Percentiles rank a stretch among this genome's conserved stretches.
phyloP scores from a whole-genome alignment of 169 alveolate species.

The Sarcocystis neurona region DNA sequence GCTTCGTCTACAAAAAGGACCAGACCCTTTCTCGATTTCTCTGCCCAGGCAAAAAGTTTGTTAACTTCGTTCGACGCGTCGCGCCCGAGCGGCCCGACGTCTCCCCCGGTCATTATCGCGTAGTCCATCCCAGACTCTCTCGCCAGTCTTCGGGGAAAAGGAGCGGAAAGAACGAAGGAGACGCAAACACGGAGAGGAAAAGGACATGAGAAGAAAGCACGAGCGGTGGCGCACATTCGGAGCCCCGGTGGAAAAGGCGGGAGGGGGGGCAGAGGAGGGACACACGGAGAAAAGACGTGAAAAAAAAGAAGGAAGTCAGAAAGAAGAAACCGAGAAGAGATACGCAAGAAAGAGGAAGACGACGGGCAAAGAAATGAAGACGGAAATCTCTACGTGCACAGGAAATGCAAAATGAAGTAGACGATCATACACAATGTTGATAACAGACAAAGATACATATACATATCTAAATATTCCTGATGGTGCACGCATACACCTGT shows the following conservation, averaged over 20 bases:
- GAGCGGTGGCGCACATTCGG: not conserved
- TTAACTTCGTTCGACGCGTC: conserved; percentile 93
- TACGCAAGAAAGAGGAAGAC: too few relatives aligned
- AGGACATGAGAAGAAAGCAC: not conserved
- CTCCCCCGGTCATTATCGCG: conserved; percentile 96
- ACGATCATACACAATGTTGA: too few relatives aligned
- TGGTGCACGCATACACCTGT: too few relatives aligned
- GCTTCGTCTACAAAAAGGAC: conserved; percentile 97
- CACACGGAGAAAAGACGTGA: too few relatives aligned
- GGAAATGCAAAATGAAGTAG: too few relatives aligned
- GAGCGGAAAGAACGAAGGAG: not conserved
- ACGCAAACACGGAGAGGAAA: not conserved
- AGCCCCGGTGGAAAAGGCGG: not conserved
- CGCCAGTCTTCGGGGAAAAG: conserved; percentile 57
- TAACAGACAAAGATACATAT: too few relatives aligned
- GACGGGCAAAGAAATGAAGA: too few relatives aligned
- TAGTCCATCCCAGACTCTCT: conserved; percentile 92
- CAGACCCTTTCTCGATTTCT: conserved; percentile 89
- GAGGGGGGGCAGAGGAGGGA: too few relatives aligned
- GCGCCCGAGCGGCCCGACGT: conserved; percentile 95
- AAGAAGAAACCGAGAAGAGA: too few relatives aligned
- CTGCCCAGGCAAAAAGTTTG: conserved; percentile 95
- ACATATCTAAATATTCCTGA: too few relatives aligned
- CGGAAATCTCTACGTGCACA: too few relatives aligned
- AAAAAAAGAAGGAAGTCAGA: too few relatives aligned